Evolutionary conservation across 106 monocot species (phyloP).

Genomic region (Dendrobium nobile): DNA sequence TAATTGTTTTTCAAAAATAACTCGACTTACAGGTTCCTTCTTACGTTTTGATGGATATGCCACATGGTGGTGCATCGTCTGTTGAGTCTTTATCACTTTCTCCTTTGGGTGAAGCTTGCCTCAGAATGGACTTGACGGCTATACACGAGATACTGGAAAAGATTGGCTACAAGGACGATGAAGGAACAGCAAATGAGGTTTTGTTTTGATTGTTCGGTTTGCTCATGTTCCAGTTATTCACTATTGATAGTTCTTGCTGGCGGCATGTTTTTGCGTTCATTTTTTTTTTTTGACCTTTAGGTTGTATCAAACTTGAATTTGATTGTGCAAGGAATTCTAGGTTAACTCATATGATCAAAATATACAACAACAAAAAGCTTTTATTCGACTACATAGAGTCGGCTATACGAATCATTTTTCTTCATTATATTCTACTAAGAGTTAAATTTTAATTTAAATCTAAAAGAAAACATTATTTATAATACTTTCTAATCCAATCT

Average conservation of each 20-base stretch:
- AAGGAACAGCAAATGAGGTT: conserved; percentile 95
- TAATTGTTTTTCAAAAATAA: background rate
- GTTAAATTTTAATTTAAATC: no score
- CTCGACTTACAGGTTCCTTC: conserved; percentile 58
- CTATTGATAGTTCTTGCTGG: background rate
- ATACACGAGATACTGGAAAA: conserved; percentile 90
- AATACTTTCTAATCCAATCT: no score
- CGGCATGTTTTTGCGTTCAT: background rate
- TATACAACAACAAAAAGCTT: background rate
- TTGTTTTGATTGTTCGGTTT: background rate
- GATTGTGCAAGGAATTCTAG: background rate
- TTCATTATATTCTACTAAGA: no score
- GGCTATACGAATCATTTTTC: no score
- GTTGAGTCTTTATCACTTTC: conserved; percentile 66
- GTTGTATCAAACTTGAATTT: background rate
- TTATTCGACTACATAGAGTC: no score
- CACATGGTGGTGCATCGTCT: conserved; percentile 55
- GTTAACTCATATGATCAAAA: background rate
- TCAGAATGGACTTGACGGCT: conserved; percentile 84
- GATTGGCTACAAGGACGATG: conserved; percentile 90
- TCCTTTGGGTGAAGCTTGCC: conserved; percentile 92
- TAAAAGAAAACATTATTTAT: no score
- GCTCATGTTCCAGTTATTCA: background rate
- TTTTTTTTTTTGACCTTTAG: background rate
- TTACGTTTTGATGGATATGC: conserved; percentile 78